Base-by-base conservation (phyloP, 2,329 filamentous ascomycete genomes). In the Lachnellula hyalina region DNA sequence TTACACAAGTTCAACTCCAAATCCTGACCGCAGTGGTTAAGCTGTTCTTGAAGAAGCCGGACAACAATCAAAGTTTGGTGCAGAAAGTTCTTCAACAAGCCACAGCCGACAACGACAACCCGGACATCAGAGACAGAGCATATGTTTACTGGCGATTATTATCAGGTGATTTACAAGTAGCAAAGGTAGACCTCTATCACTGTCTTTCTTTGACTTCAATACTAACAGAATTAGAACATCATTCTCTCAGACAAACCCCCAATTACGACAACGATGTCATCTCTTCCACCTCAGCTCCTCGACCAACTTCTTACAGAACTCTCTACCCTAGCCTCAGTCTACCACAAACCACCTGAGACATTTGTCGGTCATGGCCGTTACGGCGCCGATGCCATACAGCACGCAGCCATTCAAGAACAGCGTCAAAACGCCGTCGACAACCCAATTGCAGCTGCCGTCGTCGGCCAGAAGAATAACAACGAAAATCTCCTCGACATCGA, bases 111-210 rank as follows among this genome's bases (percentile, higher is more conserved):
- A 96, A 92, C 67, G 94, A 99, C 71, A 99, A 99, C 70, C 93
- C 94, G 0, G 94, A 99, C 74, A 95, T 97, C 64, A 86, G 94
- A 64, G 94, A 99, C 72, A 84, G 94, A 73, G 94, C 94, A 53
- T 99, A 97, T 69, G 90, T 97, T 41, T 99, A 99, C 77, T 99
- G 94, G 94, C 89, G 94, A 69, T 78, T 99, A 49, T 78, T 99
- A 8, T 97, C 94, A 21, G 94, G 90, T 54, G 93, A 97, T 68
- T 84, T 93, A 32, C 86, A 94, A 61, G 81, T 96, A 58, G 91
- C 94, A 55, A 96, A 96, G 81, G 86, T 87, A 74, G 60, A 73
- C 61, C 36, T 38, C 34, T 42, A 38, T 47, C 8, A 1, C 15
- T 15, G 47, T 23, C 38, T 38, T 25, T 23, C 38, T 38, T 23